These are phyloP conservation scores for Metarhizium anisopliae DNA, from an alignment of 2,329 filamentous ascomycete species.

Conservation along the genomic window DNA sequence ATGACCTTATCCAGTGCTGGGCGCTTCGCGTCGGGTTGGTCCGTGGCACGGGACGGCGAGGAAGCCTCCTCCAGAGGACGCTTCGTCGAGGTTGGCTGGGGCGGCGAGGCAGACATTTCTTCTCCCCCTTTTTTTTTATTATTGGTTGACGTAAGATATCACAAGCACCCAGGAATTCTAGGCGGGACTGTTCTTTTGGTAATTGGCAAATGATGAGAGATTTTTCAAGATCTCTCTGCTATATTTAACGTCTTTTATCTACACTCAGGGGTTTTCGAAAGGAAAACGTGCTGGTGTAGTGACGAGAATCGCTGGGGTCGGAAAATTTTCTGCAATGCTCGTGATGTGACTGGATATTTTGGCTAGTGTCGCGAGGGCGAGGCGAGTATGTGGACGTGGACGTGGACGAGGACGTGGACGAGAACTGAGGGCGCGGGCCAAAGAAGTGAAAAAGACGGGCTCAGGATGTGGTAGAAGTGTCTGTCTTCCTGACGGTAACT, in stretches of 20 bases:
- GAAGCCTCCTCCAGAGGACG: constrained; percentile 95
- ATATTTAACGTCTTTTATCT: constrained; percentile 34
- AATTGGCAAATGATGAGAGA: constrained; percentile 12
- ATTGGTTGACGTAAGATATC: constrained; percentile 19
- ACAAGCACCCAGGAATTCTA: constrained; percentile 6
- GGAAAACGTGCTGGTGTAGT: constrained; percentile 88
- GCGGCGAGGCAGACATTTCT: constrained; percentile 64
- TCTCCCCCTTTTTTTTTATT: constrained; percentile 14
- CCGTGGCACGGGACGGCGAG: constrained; percentile 80
- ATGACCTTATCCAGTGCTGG: constrained; percentile 89
- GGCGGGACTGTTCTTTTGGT: constrained; percentile 1
- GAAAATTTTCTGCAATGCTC: constrained; percentile 28
- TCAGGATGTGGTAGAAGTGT: constrained; percentile 18
- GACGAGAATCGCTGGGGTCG: constrained; percentile 33
- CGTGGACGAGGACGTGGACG: constrained; percentile 14
- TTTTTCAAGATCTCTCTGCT: constrained; percentile 20
- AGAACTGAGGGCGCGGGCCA: constrained; percentile 21
- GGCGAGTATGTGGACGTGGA: constrained; percentile 24
- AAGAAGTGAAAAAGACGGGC: constrained; percentile 19
- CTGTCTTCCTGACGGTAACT: constrained; percentile 13
- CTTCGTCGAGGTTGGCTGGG: constrained; percentile 64
- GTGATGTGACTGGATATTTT: constrained; percentile 25
- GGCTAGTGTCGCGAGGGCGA: constrained; percentile 23
- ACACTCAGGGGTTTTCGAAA: constrained; percentile 80
- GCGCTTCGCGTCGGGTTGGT: constrained; percentile 95